phyloP scores from a whole-genome alignment of 345 rosid genomes.

The Populus pruinosa region DNA sequence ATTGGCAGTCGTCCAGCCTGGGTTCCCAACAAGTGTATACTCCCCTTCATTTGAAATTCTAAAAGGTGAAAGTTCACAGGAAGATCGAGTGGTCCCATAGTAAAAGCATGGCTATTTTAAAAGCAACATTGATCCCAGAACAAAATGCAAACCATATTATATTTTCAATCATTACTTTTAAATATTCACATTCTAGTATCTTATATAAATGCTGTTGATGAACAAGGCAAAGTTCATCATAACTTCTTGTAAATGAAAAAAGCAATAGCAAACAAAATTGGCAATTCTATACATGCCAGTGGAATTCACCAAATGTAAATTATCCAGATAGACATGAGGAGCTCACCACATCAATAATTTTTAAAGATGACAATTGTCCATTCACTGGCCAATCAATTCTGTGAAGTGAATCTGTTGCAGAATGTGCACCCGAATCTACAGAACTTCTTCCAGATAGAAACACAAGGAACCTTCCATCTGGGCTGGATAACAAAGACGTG shows the following conservation, averaged over 20 bases:
- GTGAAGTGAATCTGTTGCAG: constrained; percentile 71
- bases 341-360: constrained; percentile 71
- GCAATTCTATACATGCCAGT: not conserved
- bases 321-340: not conserved
- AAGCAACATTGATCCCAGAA: no score
- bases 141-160: no score
- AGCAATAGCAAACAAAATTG: not conserved
- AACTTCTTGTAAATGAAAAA: not conserved
- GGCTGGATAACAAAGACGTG: constrained; percentile 45
- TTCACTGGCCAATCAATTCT: constrained; percentile 70
- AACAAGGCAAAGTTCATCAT: not conserved
- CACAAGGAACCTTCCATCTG: constrained; percentile 73
- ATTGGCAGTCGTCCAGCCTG: no score
- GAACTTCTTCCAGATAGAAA: constrained; percentile 69
- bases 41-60: not conserved
- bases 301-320: not conserved
- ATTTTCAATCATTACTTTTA: no score
- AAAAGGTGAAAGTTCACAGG: not conserved
- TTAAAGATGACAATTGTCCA: constrained; percentile 38
- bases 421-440: constrained; percentile 77
- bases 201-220: not conserved
- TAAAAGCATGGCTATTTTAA: not conserved
- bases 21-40: no score
- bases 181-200: not conserved
- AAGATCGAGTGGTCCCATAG: not conserved